Percentiles rank a stretch among this genome's conserved stretches.
Evolutionary conservation across 768 basidiomycete genomes (phyloP).

Genomic region (Serpula lacrymans): DNA sequence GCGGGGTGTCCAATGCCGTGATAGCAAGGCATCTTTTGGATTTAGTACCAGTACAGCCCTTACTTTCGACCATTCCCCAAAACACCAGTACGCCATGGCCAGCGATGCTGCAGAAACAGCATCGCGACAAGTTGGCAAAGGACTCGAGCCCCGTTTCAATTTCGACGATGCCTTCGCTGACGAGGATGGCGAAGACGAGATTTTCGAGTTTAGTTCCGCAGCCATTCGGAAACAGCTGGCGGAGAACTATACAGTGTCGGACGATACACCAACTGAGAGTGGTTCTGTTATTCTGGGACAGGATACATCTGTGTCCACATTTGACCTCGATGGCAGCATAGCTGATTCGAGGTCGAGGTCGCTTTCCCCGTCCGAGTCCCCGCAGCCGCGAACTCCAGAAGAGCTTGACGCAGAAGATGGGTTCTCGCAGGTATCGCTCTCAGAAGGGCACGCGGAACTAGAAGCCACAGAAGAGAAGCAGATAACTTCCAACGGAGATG

Average conservation of each 20-base stretch:
- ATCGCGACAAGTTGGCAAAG: constrained; percentile 23
- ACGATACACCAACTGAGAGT: constrained; percentile 24
- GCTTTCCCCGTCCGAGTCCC: constrained; percentile 11
- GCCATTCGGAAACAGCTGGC: constrained; percentile 62
- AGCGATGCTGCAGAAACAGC: constrained; percentile 8
- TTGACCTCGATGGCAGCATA: constrained; percentile 45
- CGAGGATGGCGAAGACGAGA: constrained; percentile 45
- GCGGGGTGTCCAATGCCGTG: too few relatives aligned
- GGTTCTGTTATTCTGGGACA: constrained; percentile 26
- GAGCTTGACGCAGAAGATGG: constrained; percentile 13
- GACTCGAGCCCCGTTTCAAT: constrained; percentile 26
- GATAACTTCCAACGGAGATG: background rate
- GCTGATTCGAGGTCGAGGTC: constrained; percentile 13
- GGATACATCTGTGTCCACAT: constrained; percentile 55
- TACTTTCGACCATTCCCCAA: background rate
- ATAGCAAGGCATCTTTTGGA: too few relatives aligned
- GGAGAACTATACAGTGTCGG: constrained; percentile 38
- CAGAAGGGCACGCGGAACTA: constrained; percentile 13
- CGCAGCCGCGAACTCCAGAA: constrained; percentile 21
- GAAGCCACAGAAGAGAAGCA: constrained; percentile 1
- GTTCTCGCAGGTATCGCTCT: constrained; percentile 22
- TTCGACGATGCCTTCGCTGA: constrained; percentile 73
- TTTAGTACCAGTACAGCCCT: background rate
- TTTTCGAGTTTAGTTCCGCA: constrained; percentile 55
- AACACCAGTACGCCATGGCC: constrained; percentile 10